Evolutionary conservation across 2,329 filamentous ascomycete species (phyloP).

Genomic region (Diaporthe destruens): DNA sequence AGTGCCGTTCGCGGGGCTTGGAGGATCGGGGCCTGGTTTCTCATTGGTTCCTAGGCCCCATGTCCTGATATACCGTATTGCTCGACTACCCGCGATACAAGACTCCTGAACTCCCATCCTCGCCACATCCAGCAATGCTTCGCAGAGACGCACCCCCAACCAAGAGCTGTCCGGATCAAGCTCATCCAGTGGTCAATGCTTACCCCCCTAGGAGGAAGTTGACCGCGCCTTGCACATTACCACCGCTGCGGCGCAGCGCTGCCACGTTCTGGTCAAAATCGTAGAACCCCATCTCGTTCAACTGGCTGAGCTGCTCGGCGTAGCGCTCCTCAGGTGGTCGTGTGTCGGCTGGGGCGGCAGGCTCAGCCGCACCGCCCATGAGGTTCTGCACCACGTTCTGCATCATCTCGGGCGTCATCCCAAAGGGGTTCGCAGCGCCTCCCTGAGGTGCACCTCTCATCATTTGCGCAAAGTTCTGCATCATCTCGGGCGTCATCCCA

Average conservation of each 20-base stretch:
- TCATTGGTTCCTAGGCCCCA: constrained; percentile 16
- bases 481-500: constrained; percentile 65
- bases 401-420: constrained; percentile 66
- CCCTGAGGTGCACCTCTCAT: constrained; percentile 58
- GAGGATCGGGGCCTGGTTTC: not conserved
- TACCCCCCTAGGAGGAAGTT: constrained; percentile 73
- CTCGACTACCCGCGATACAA: constrained; percentile 4
- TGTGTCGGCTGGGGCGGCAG: constrained; percentile 77
- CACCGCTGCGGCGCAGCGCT: constrained; percentile 87
- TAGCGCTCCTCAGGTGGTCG: constrained; percentile 95
- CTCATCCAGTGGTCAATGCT: not conserved
- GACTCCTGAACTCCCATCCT: constrained; percentile 27
- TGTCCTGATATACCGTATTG: constrained; percentile 31
- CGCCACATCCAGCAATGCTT: constrained; percentile 26
- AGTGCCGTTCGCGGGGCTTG: not conserved
- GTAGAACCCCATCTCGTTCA: constrained; percentile 99
- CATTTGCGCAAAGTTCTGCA: constrained; percentile 67
- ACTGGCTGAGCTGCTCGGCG: constrained; percentile 86
- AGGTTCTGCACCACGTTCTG: constrained; percentile 60
- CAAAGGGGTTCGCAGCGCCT: constrained; percentile 56
- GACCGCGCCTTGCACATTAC: constrained; percentile 92
- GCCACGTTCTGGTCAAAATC: constrained; percentile 95
- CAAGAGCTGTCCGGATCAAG: not conserved
- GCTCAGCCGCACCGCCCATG: constrained; percentile 49
- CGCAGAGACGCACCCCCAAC: constrained; percentile 16